A percentile compares a stretch with the other conserved stretches of the same genome.
Evolutionary conservation across 2,329 filamentous ascomycete genomes (phyloP).

Genomic region (Hymenoscyphus fraxineus): DNA sequence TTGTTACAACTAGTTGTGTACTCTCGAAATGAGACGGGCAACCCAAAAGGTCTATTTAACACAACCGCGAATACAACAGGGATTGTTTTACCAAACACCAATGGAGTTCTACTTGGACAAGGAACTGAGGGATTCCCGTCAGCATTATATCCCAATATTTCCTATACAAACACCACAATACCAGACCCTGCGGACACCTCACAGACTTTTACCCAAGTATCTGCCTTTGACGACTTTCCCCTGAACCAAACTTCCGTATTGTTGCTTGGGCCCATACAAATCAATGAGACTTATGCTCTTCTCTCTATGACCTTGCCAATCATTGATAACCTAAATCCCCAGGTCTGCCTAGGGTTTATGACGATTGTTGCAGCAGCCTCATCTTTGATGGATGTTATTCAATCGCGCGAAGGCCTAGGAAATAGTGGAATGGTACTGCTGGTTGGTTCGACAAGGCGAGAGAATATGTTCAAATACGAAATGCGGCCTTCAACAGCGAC

Average conservation of each 20-base stretch:
- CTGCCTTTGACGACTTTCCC: slow-evolving; percentile 32
- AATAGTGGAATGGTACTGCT: slow-evolving; percentile 66
- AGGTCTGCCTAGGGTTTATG: slow-evolving; percentile 75
- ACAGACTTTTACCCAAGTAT: slow-evolving; percentile 22
- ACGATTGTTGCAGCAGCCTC: slow-evolving; percentile 71
- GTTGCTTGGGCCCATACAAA: slow-evolving; percentile 69
- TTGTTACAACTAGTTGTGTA: slow-evolving; percentile 72
- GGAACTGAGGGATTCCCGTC: slow-evolving; percentile 64
- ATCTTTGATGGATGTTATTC: slow-evolving; percentile 58
- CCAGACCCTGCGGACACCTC: slow-evolving; percentile 29
- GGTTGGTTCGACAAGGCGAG: slow-evolving; percentile 61
- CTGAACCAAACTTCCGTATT: slow-evolving; percentile 53
- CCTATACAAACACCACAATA: slow-evolving; percentile 43
- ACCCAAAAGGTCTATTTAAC: slow-evolving; percentile 55
- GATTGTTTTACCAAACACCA: slow-evolving; percentile 58
- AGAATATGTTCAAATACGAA: slow-evolving; percentile 58
- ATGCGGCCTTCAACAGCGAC: slow-evolving; percentile 46
- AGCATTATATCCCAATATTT: slow-evolving; percentile 73
- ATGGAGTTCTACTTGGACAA: slow-evolving; percentile 53
- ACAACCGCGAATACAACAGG: slow-evolving; percentile 52
- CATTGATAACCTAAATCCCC: slow-evolving; percentile 57
- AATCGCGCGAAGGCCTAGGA: slow-evolving; percentile 66
- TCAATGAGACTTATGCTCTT: slow-evolving; percentile 66
- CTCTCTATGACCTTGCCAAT: slow-evolving; percentile 80
- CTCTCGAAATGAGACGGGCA: slow-evolving; percentile 61